phyloP scores from a whole-genome alignment of 2,329 filamentous ascomycete genomes.

The Alternaria dauci region DNA sequence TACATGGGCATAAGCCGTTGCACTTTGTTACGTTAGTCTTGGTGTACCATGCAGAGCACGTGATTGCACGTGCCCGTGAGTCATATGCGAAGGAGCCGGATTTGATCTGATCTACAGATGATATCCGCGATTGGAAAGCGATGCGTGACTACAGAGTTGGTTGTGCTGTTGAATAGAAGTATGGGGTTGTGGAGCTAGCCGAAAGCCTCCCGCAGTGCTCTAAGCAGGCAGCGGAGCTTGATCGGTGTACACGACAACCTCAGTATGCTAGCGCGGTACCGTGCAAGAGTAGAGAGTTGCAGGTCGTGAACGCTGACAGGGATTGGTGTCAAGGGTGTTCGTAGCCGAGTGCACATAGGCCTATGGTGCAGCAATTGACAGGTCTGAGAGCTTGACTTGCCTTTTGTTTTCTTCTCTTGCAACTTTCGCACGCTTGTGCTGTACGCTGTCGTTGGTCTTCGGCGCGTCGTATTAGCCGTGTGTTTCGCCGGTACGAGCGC shows the following conservation, averaged over 20 bases:
- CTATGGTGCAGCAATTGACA: constrained; percentile 6
- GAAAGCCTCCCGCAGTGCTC: background rate
- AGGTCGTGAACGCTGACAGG: background rate
- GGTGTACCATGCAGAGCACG: background rate
- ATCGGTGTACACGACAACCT: background rate
- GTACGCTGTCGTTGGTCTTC: constrained; percentile 70
- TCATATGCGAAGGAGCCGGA: background rate
- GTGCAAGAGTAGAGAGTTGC: background rate
- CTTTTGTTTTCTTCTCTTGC: constrained; percentile 73
- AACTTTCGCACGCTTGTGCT: constrained; percentile 70
- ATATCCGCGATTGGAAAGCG: background rate
- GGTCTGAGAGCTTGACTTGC: constrained; percentile 52
- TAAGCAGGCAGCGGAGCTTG: background rate
- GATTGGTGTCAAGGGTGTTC: constrained; percentile 1
- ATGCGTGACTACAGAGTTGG: background rate
- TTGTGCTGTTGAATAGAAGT: background rate
- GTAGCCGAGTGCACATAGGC: background rate
- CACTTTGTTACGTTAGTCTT: constrained; percentile 56
- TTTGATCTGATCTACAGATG: background rate
- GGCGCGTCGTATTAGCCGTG: constrained; percentile 59
- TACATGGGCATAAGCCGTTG: constrained; percentile 66
- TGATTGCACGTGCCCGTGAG: background rate
- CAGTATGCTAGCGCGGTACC: background rate
- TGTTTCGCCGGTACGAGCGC: constrained; percentile 13
- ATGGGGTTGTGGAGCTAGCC: background rate